Percentiles rank a stretch among this genome's conserved stretches.
Conservation (phyloP, 257 asterid genomes). For the Asclepias syriaca region DNA sequence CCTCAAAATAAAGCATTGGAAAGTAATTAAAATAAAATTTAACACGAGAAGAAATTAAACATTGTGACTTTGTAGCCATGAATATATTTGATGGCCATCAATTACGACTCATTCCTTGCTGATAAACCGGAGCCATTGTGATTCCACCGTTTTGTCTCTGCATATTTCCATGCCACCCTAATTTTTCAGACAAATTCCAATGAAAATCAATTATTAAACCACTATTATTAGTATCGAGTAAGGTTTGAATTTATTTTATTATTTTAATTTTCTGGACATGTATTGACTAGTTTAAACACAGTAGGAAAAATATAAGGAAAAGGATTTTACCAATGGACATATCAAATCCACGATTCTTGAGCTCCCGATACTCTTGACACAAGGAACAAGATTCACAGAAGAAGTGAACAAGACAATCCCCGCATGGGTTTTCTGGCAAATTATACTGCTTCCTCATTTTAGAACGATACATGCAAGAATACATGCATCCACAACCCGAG, state of each 20-base stretch:
- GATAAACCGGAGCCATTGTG: not conserved
- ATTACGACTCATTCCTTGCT: conserved; percentile 2
- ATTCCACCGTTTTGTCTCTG: not conserved
- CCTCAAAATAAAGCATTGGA: no score
- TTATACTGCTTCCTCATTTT: conserved; percentile 25
- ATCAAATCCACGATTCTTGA: conserved; percentile 26
- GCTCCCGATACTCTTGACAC: conserved; percentile 31
- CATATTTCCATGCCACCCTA: conserved; percentile 4
- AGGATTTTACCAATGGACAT: conserved; percentile 16
- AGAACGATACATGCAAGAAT: conserved; percentile 23
- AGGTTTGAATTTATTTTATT: no score
- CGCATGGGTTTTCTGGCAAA: conserved; percentile 22
- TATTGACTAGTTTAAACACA: no score
- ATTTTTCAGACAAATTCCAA: not conserved
- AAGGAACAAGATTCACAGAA: conserved; percentile 24
- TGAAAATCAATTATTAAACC: no score
- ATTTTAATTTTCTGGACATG: no score
- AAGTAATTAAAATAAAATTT: no score
- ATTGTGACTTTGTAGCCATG: no score
- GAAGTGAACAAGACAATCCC: conserved; percentile 23
- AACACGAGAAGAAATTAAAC: no score
- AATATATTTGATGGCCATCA: no score
- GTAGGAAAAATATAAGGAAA: no score
- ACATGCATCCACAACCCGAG: conserved; percentile 21
- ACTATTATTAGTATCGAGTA: no score